Conservation (phyloP, 192 early-diverging fungal genomes). For the Podila epigama region DNA sequence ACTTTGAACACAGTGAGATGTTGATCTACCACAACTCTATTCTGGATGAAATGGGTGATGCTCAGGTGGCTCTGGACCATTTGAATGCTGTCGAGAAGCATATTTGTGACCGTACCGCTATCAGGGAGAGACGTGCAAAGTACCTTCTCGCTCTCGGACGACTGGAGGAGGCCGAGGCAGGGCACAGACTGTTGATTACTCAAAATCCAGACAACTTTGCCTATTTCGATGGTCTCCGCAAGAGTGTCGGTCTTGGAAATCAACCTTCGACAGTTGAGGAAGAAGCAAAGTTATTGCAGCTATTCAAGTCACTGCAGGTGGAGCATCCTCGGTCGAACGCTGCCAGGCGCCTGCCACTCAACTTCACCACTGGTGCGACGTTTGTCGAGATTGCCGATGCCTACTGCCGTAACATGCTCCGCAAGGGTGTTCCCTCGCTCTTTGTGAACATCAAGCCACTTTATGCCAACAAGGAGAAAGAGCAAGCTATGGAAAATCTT, state of each 20-base stretch:
- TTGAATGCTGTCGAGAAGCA: slow-evolving; percentile 76
- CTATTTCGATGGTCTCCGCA: slow-evolving; percentile 74
- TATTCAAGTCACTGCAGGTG: slow-evolving; percentile 54
- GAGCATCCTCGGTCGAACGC: slow-evolving; percentile 87
- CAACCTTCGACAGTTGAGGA: slow-evolving; percentile 31
- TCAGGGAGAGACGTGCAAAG: slow-evolving; percentile 80
- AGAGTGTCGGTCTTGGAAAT: slow-evolving; percentile 55
- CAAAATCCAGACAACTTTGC: slow-evolving; percentile 82
- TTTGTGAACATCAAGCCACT: slow-evolving; percentile 84
- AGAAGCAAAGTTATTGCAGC: slow-evolving; percentile 26
- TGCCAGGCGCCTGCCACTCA: slow-evolving; percentile 78
- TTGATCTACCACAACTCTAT: slow-evolving; percentile 87
- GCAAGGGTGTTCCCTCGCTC: slow-evolving; percentile 94
- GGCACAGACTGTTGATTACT: slow-evolving; percentile 78
- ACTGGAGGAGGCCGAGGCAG: slow-evolving; percentile 73
- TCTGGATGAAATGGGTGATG: slow-evolving; percentile 84
- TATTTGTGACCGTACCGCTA: slow-evolving; percentile 75
- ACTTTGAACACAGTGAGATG: slow-evolving; percentile 84
- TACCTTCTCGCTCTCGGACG: slow-evolving; percentile 72
- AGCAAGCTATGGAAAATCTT: slow-evolving; percentile 69
- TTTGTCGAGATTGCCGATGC: slow-evolving; percentile 70
- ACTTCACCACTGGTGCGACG: slow-evolving; percentile 70
- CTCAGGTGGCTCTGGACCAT: slow-evolving; percentile 76
- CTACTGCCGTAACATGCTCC: slow-evolving; percentile 75
- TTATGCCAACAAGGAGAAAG: slow-evolving; percentile 72